Evolutionary conservation across 2,329 filamentous ascomycete species (phyloP).

Genomic region (Pezicula radicicola): DNA sequence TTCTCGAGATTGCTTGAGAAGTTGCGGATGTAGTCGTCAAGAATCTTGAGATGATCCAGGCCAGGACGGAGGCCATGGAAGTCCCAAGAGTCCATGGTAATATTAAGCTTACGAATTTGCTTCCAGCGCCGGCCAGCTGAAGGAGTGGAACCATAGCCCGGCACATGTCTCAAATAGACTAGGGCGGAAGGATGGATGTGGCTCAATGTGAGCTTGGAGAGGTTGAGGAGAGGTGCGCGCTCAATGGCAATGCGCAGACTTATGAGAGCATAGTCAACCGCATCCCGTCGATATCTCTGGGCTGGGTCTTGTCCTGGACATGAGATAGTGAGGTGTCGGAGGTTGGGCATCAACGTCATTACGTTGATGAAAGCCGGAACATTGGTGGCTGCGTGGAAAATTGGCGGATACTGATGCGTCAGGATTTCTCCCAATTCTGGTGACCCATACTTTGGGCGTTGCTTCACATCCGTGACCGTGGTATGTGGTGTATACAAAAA

Average conservation of each 20-base stretch:
- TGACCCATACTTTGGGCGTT: conserved; percentile 74
- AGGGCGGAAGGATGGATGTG: conserved; percentile 74
- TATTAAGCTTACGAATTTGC: conserved; percentile 71
- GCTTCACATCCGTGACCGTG: conserved; percentile 57
- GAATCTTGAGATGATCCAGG: conserved; percentile 70
- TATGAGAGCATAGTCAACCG: conserved; percentile 86
- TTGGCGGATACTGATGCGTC: conserved; percentile 80
- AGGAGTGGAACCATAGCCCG: conserved; percentile 72
- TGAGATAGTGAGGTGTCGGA: conserved; percentile 72
- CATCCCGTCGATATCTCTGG: conserved; percentile 70
- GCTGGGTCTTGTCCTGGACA: conserved; percentile 70
- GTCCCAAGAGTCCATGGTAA: conserved; percentile 70
- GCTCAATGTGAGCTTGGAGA: conserved; percentile 69
- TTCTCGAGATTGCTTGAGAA: conserved; percentile 66
- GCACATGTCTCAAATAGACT: conserved; percentile 71
- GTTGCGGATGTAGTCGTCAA: conserved; percentile 74
- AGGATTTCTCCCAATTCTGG: conserved; percentile 76
- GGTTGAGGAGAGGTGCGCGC: conserved; percentile 60
- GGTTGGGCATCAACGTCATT: conserved; percentile 63
- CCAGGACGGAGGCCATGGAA: conserved; percentile 57
- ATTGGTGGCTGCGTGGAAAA: conserved; percentile 89
- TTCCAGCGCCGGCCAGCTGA: conserved; percentile 70
- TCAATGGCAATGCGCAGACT: conserved; percentile 83
- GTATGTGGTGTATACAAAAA: conserved; percentile 81
- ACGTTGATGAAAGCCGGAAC: conserved; percentile 79